phyloP scores from a whole-genome alignment of 2,329 filamentous ascomycete genomes.

The Zalaria obscura region DNA sequence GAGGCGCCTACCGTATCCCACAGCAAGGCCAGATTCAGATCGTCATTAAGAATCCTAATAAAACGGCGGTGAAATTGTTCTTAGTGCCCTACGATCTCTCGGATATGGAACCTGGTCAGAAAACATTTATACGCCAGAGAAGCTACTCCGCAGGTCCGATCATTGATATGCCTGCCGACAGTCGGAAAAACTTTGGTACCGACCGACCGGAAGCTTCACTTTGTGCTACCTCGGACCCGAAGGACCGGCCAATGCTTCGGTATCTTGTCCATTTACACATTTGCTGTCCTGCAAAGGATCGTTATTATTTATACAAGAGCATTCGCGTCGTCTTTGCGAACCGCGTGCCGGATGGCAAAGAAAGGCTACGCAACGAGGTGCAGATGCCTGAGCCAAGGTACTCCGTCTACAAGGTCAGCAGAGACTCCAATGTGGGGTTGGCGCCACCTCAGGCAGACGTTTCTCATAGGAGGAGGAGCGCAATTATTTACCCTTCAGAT shows the following conservation, averaged over 20 bases:
- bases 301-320: slow-evolving; percentile 82
- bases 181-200: slow-evolving; percentile 33
- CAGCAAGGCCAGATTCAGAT: slow-evolving; percentile 91
- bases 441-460: slow-evolving; percentile 13
- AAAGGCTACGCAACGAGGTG: slow-evolving; percentile 79
- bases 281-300: slow-evolving; percentile 68
- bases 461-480: slow-evolving; percentile 17
- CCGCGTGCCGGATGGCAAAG: slow-evolving; percentile 86
- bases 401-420: slow-evolving; percentile 61
- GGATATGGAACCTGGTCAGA: slow-evolving; percentile 86
- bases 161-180: slow-evolving; percentile 51
- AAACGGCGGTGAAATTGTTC: slow-evolving; percentile 93
- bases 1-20: slow-evolving; percentile 86
- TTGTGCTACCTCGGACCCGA: slow-evolving; percentile 32
- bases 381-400: slow-evolving; percentile 80
- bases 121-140: slow-evolving; percentile 89
- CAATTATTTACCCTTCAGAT: slow-evolving; percentile 16
- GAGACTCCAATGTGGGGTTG: slow-evolving; percentile 20
- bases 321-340: slow-evolving; percentile 95
- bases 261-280: slow-evolving; percentile 92
- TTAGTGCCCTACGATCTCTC: slow-evolving; percentile 82
- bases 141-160: slow-evolving; percentile 82
- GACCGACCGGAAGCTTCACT: slow-evolving; percentile 39
- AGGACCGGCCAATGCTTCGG: slow-evolving; percentile 60
- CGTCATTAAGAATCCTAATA: slow-evolving; percentile 95